Conservation (phyloP, 306 rosid genomes). For the Vigna radiata region DNA sequence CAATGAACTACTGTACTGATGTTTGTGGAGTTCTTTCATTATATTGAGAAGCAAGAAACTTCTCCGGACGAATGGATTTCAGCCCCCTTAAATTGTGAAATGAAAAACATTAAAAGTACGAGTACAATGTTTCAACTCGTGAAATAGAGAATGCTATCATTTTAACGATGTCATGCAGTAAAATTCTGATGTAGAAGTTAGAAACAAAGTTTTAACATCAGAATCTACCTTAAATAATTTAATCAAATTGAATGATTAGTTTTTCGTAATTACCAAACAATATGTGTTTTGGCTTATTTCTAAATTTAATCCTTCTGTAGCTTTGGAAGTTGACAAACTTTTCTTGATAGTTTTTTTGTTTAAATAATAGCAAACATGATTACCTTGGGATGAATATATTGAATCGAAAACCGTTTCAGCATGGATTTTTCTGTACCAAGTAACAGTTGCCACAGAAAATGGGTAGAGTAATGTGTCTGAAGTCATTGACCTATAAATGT, state of each 20-base stretch:
- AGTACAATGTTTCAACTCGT: not conserved
- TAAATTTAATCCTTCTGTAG: not conserved
- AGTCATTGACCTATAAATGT: not conserved
- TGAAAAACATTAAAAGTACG: constrained; percentile 29
- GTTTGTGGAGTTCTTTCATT: constrained; percentile 71
- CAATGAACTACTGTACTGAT: constrained; percentile 63
- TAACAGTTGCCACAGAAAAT: constrained; percentile 5
- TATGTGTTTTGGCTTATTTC: not conserved
- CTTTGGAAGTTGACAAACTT: constrained; percentile 11
- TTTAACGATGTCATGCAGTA: not conserved
- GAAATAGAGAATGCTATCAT: not conserved
- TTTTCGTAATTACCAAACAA: not conserved
- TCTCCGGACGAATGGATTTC: constrained; percentile 63
- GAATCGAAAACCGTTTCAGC: not conserved
- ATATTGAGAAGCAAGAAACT: constrained; percentile 72
- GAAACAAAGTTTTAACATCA: not conserved
- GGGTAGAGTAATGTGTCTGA: not conserved
- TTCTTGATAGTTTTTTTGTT: not conserved
- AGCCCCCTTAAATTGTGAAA: constrained; percentile 57
- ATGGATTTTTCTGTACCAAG: not conserved
- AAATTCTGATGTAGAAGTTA: not conserved
- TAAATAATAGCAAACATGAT: constrained; percentile 24
- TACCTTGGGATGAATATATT: not conserved
- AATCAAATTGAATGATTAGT: not conserved
- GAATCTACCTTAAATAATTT: not conserved